Base-by-base conservation (phyloP, 148 eudicot species). In the Amaranthus hypochondriacus region DNA sequence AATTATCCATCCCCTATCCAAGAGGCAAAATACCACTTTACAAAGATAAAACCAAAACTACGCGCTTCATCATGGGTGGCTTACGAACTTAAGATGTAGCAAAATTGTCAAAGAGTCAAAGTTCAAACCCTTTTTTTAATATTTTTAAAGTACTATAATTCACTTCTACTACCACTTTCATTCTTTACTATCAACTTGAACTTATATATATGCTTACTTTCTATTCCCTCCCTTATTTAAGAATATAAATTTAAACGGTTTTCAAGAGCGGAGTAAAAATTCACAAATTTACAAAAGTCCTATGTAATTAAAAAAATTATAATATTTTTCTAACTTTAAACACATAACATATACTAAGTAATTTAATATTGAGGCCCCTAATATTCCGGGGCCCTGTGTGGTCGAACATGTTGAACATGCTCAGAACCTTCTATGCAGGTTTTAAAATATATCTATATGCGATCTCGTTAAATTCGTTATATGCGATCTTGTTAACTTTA, bases 91-190 rank as follows among this genome's bases (percentile, higher is more conserved):
- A 13, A 50, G 56, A 39, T n/a, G 58, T 21, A 10, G 51, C 58
- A 28, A 69, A 44, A 69, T 79, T 71, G 90, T 87, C 90, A 81
- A 87, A 90, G 80, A 57, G 92, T 88, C 92, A 84, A 85, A 83
- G 54, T 84, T 83, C 76, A 83, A 78, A 79, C 73, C 83, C 75
- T 72, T 52, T 68, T 28, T 10, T 21, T 70, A 73, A 51, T 56
- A 43, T 59, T 49, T 48, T 4, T 72, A 64, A 66, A 56, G 67
- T 66, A 60, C 47, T 44, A 43, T 54, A n/a, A 62, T 74, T 52
- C 64, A 66, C 73, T 54, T 77, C 75, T 66, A 67, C 67, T 58
- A 48, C 15, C 71, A 75, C 73, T 66, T 65, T 11, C n/a, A 65
- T 67, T 57, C 14, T 75, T 75, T 75, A 75, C 57, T 75, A 43